Evolutionary conservation across 805 yeast genomes (phyloP).

Genomic region (Metahyphopichia silvanorum): DNA sequence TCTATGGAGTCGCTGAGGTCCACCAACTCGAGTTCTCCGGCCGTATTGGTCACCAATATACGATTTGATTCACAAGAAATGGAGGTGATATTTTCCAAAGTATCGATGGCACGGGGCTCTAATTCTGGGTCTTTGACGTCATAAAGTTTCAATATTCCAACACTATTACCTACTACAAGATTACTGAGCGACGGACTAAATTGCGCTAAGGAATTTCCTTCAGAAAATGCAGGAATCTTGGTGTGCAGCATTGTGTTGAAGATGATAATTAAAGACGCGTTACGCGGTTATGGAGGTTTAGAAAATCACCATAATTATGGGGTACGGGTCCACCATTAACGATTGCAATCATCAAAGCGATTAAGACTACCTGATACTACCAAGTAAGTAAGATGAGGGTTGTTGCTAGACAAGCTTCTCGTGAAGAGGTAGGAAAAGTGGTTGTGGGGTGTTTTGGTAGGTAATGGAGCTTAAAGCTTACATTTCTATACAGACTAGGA

Average conservation of each 20-base stretch:
- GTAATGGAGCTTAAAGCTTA: too few species aligned
- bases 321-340: too few species aligned
- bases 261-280: slow-evolving; percentile 1
- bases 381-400: too few species aligned
- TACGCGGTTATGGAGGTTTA: too few species aligned
- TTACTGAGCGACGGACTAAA: slow-evolving; percentile 19
- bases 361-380: too few species aligned
- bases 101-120: slow-evolving; percentile 61
- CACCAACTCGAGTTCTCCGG: slow-evolving; percentile 43
- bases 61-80: slow-evolving; percentile 18
- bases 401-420: too few species aligned
- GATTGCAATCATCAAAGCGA: too few species aligned
- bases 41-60: slow-evolving; percentile 33
- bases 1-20: slow-evolving; percentile 20
- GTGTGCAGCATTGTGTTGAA: slow-evolving; percentile 5
- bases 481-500: too few species aligned
- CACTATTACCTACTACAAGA: slow-evolving; percentile 52
- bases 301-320: too few species aligned
- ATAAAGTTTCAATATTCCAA: slow-evolving; percentile 53
- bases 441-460: too few species aligned
- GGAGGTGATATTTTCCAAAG: slow-evolving; percentile 44
- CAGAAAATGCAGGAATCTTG: slow-evolving; percentile 37
- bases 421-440: too few species aligned
- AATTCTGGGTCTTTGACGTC: slow-evolving; percentile 45
- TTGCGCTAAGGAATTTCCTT: slow-evolving; percentile 36